Base-by-base conservation (phyloP, 192 early-diverging fungal species). In the Linnemannia zychae region DNA sequence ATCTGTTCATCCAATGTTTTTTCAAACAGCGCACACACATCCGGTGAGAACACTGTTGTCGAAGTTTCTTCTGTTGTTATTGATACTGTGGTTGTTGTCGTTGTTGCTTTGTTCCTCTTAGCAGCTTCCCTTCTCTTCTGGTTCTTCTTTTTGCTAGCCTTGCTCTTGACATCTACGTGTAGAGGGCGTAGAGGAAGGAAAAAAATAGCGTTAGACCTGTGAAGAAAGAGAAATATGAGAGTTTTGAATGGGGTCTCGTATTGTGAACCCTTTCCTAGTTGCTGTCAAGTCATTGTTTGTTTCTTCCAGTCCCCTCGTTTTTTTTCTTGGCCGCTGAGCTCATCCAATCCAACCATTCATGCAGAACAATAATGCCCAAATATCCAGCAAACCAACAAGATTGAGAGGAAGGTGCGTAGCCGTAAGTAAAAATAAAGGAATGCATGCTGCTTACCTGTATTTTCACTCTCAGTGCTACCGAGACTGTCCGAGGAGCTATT, bases 111-210 rank as follows among this genome's bases (percentile, higher is more conserved):
- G 63, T 24, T 44, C 60, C 38, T 71, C 53, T 78, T 72, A 38
- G 38, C 69, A 2, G 69, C 69, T 18, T 65, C 69, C 31, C 77
- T 47, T 57, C 69, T 11, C 33, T 47, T 78, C 16, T 78, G 68
- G 52, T 78, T 78, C 44, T 78, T 78, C n/a, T 63, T 71, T 24
- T 28, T 44, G 40, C 40, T 71, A 9, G 69, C 69, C 7, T 22
- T 46, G 4, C 13, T 31, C 47, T 44, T 72, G 6, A 11, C n/a
- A 2, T 65, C 77, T 71, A 37, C 60, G 17, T 20, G 2, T n/a
- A n/a, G n/a, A n/a, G n/a, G n/a, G n/a, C n/a, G n/a, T 16, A 7
- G 22, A 22, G 22, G 52, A 57, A 22, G 24, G 13, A 31, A 15
- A 13, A 31, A 12, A 63, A 44, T 44, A 44, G 40, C 40, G 40